A percentile compares a stretch with the other conserved stretches of the same genome.
These are phyloP conservation scores for Gentiana straminea DNA, from an alignment of 257 asterid genomes.

Conservation along the genomic window DNA sequence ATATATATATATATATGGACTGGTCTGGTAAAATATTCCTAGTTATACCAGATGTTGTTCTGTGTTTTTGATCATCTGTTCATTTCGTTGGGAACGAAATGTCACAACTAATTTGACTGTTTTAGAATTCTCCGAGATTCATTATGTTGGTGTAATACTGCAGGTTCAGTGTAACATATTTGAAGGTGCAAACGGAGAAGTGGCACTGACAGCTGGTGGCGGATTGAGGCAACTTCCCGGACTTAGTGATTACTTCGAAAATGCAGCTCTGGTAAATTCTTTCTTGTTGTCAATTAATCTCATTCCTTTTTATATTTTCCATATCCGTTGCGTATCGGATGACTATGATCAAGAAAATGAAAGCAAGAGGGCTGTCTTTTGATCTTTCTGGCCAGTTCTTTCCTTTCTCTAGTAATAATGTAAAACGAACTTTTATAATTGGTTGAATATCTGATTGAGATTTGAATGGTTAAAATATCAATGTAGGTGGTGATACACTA, in stretches of 20 bases:
- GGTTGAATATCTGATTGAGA: no score
- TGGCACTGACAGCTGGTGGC: slow-evolving; percentile 80
- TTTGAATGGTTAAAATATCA: background rate
- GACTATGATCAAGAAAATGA: background rate
- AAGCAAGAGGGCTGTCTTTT: background rate
- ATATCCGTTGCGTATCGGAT: background rate
- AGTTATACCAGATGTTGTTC: no score
- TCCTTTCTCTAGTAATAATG: no score
- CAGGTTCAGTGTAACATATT: slow-evolving; percentile 92
- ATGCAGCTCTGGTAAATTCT: slow-evolving; percentile 74
- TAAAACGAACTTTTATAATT: no score
- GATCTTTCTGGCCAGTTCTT: no score
- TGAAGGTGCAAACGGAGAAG: slow-evolving; percentile 86
- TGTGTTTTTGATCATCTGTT: no score
- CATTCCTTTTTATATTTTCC: background rate
- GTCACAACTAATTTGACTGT: no score
- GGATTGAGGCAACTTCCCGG: slow-evolving; percentile 93
- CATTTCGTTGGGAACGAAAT: no score
- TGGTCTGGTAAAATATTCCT: no score
- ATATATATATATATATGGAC: no score
- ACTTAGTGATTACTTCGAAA: slow-evolving; percentile 53
- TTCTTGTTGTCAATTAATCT: slow-evolving; percentile 7
- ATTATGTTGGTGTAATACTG: background rate
- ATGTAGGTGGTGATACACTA: slow-evolving; percentile 83
- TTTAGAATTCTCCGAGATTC: no score